Conservation (phyloP, 1,284 basidiomycete species). For the Marasmius oreades region DNA sequence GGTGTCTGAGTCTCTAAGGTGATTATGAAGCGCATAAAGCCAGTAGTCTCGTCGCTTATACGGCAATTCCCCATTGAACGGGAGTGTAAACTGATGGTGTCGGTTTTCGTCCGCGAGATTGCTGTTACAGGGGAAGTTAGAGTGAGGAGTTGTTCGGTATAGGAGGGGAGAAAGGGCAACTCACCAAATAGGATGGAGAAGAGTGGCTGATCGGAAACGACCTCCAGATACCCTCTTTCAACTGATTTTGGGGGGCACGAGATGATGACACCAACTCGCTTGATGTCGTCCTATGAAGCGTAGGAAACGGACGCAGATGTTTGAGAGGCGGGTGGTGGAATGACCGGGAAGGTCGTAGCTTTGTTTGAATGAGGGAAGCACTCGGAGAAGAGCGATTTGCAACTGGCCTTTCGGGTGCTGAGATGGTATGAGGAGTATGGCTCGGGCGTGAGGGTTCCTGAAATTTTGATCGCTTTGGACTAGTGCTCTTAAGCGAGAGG, state of each 20-base stretch:
- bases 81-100: not conserved
- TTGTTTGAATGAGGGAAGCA: constrained; percentile 5
- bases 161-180: not conserved
- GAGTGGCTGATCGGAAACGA: not conserved
- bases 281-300: constrained; percentile 34
- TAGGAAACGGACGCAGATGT: constrained; percentile 15
- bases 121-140: not conserved
- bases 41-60: not conserved
- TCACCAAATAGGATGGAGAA: constrained; percentile 5
- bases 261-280: constrained; percentile 29
- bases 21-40: not conserved
- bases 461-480: constrained; percentile 8
- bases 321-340: constrained; percentile 22
- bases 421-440: not conserved
- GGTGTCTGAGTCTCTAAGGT: not conserved
- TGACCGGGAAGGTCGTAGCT: constrained; percentile 27
- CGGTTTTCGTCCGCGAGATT: constrained; percentile 1
- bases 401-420: not conserved
- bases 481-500: constrained; percentile 9
- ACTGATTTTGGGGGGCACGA: constrained; percentile 11
- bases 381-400: not conserved
- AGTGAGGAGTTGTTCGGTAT: not conserved
- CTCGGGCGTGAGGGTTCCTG: not conserved
- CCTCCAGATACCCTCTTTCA: constrained; percentile 19
- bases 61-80: constrained; percentile 12